Evolutionary conservation across 169 alveolate genomes (phyloP), one percentile per base, ranked within the genome.

Genomic region (Babesia sp.): DNA sequence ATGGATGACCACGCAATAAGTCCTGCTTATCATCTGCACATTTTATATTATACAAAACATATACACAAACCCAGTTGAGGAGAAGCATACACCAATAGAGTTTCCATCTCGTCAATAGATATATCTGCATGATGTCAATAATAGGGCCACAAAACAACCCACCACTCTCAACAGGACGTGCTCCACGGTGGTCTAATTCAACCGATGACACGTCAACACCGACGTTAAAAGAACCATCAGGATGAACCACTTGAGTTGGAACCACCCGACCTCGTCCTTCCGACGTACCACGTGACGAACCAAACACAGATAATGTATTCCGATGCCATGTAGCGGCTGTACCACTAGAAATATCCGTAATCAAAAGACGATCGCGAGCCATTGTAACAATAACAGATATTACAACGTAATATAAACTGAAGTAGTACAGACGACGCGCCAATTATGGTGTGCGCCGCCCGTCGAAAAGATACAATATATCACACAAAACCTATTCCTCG

Each of bases 261-360:
- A 28, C 41, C 41, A 44, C 7, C 18, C 4, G n/a, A 11, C 37
- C 42, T 28, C 42, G 8, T 11, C 34, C 45, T 1, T 64, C 44
- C n/a, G 37, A 24, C 12, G 71, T 57, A 36, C 41, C 63, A 6
- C 22, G 55, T 34, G 48, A 24, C 29, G 67, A 44, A 29, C 33
- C 56, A 11, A 42, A 34, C 26, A 71, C 48, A 9, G 85, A 71
- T 12, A 81, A 37, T 7, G 81, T 66, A 48, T 67, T 61, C 46
- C 89, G 70, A 28, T 72, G 64, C 89, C 89, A 81, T 4, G 77
- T 66, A 14, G 89, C 84, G 20, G 89, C 85, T 55, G 44, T 53
- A 28, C 89, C 89, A 20, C 51, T 74, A 26, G 42, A 78, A 16
- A 81, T 42, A 31, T 81, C 73, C 20, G 59, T 34, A 9, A 81